Evolutionary conservation across 2,329 filamentous ascomycete species (phyloP), one percentile per base, ranked within the genome.

Genomic region (Capronia coronata): DNA sequence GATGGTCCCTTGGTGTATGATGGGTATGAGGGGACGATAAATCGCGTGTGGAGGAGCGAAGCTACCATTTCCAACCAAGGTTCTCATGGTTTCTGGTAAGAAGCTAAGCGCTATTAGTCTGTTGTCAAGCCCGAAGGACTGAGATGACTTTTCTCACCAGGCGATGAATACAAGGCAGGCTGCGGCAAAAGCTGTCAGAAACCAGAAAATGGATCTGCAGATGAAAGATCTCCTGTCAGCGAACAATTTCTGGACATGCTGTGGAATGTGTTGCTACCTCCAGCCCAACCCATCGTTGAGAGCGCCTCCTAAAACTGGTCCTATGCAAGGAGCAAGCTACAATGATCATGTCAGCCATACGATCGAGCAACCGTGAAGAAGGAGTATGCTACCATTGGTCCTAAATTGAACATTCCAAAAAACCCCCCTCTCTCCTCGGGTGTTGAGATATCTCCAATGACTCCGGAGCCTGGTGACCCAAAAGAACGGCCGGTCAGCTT

Each of bases 381-480:
- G 29, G 29, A 32, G n/a, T 7, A 29, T 8, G 19, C 25, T n/a
- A 46, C 60, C 1, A 69, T 54, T 8, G 66, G 38, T 0, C 67
- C 67, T 6, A 64, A 64, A 37, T 67, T 63, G 32, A 71, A 68
- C 16, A 67, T 57, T 44, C 79, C 84, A 62, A 72, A 68, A 46
- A 63, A 72, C 0, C 64, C 65, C 1, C 69, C 71, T 1, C 70
- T 60, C n/a, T 73, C 67, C 11, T 62, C 64, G 2, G 62, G 58
- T 1, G 65, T 69, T 0, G 67, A 66, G 16, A 73, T 67, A 48
- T 74, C 71, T 2, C 63, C 65, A 14, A 73, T 65, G 0, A 71
- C 68, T 1, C 66, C 68, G 1, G 62, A 61, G 1, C 68, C 70
- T 25, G 38, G 22, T 23, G 3, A n/a, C 3, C 7, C 29, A 32